These are phyloP conservation scores for Ilyonectria mors-panacis DNA, from an alignment of 2,329 filamentous ascomycete species.

Conservation along the genomic window DNA sequence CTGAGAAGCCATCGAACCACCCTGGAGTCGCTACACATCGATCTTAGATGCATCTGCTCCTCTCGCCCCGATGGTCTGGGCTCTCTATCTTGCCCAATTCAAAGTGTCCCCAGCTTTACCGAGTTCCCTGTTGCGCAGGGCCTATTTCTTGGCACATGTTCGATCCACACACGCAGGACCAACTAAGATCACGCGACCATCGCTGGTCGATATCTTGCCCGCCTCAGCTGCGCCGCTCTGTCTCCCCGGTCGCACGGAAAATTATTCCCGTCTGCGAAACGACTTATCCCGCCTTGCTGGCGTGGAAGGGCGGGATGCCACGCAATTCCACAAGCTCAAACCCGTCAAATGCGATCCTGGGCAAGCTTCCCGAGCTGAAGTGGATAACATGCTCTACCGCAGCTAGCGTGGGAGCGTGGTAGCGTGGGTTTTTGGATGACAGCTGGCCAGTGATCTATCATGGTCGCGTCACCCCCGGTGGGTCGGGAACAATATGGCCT, in stretches of 20 bases:
- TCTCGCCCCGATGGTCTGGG: neutral
- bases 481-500: too few species aligned
- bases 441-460: neutral
- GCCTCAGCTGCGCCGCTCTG: too few species aligned
- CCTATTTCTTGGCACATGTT: neutral
- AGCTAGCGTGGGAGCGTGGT: neutral
- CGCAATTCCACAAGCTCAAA: neutral
- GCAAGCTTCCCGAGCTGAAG: neutral
- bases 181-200: neutral
- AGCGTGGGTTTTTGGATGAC: neutral
- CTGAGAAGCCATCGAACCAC: neutral
- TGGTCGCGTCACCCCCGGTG: neutral
- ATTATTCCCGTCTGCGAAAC: too few species aligned
- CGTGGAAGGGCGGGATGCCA: too few species aligned
- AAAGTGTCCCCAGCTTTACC: neutral
- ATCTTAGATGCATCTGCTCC: neutral
- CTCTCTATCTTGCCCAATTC: neutral
- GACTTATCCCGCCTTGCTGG: too few species aligned
- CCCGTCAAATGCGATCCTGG: neutral
- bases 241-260: too few species aligned
- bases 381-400: neutral
- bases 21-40: neutral
- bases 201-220: too few species aligned
- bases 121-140: neutral
- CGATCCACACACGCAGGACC: neutral